Conservation (phyloP, 2,329 filamentous ascomycete genomes). For the Hypoxylon rubiginosum region DNA sequence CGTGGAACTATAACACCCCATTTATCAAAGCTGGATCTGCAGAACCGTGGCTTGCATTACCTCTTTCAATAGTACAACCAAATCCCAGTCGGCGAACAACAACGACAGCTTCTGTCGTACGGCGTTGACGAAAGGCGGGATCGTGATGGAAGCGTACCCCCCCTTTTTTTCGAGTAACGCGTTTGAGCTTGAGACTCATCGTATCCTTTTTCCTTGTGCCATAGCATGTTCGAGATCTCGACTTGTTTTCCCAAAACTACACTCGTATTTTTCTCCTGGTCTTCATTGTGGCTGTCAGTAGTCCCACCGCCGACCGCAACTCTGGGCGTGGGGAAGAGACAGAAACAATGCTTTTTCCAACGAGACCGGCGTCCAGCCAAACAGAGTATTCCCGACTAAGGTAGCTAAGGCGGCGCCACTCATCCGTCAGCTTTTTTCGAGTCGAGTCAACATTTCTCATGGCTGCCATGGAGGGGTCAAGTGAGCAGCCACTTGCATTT, state of each 20-base stretch:
- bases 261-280: not conserved
- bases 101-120: constrained; percentile 25
- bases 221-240: not conserved
- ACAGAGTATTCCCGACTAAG: not conserved
- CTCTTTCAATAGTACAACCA: constrained; percentile 19
- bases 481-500: constrained; percentile 39
- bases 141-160: not conserved
- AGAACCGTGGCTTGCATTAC: constrained; percentile 39
- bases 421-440: constrained; percentile 15
- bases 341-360: constrained; percentile 18
- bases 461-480: constrained; percentile 23
- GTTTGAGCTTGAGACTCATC: not conserved
- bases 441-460: constrained; percentile 11
- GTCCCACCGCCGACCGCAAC: not conserved
- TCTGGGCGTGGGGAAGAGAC: constrained; percentile 1
- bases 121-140: constrained; percentile 25
- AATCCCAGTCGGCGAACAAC: constrained; percentile 5
- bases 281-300: not conserved
- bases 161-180: not conserved
- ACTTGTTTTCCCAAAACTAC: not conserved
- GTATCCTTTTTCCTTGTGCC: not conserved
- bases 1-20: constrained; percentile 24
- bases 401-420: constrained; percentile 15
- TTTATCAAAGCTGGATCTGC: constrained; percentile 28
- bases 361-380: constrained; percentile 20